phyloP scores from a whole-genome alignment of 495 filamentous ascomycete species.

The Opeltia flavorubescens region DNA sequence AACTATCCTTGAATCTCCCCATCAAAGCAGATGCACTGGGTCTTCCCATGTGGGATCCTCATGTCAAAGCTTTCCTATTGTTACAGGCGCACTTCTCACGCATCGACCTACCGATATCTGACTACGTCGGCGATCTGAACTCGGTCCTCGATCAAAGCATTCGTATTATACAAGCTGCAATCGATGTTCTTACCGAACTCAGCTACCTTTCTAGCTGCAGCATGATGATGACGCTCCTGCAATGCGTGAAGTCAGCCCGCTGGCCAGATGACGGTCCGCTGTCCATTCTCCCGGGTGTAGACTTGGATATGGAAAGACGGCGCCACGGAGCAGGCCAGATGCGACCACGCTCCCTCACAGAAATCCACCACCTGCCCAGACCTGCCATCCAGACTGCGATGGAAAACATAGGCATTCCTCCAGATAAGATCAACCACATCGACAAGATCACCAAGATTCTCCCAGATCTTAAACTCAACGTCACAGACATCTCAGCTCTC shows the following conservation, averaged over 20 bases:
- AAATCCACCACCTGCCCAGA: slow-evolving; percentile 15
- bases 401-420: slow-evolving; percentile 16
- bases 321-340: not conserved
- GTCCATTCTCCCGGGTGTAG: slow-evolving; percentile 69
- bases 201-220: slow-evolving; percentile 59
- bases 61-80: slow-evolving; percentile 90
- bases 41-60: slow-evolving; percentile 93
- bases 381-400: slow-evolving; percentile 15
- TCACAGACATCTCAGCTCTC: slow-evolving; percentile 43
- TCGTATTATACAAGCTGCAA: slow-evolving; percentile 81
- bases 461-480: slow-evolving; percentile 51
- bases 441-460: slow-evolving; percentile 44
- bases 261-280: slow-evolving; percentile 78
- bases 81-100: slow-evolving; percentile 91
- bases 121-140: slow-evolving; percentile 91
- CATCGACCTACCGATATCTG: slow-evolving; percentile 81
- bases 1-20: slow-evolving; percentile 70
- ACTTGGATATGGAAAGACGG: slow-evolving; percentile 24
- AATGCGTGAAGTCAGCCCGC: slow-evolving; percentile 79
- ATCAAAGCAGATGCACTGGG: slow-evolving; percentile 54
- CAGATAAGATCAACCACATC: slow-evolving; percentile 25
- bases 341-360: slow-evolving; percentile 12
- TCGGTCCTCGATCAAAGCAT: slow-evolving; percentile 88
- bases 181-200: slow-evolving; percentile 88
- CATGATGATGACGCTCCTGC: slow-evolving; percentile 72